Conservation (phyloP, 176 grass and related monocot genomes). For the Carex cristatella region DNA sequence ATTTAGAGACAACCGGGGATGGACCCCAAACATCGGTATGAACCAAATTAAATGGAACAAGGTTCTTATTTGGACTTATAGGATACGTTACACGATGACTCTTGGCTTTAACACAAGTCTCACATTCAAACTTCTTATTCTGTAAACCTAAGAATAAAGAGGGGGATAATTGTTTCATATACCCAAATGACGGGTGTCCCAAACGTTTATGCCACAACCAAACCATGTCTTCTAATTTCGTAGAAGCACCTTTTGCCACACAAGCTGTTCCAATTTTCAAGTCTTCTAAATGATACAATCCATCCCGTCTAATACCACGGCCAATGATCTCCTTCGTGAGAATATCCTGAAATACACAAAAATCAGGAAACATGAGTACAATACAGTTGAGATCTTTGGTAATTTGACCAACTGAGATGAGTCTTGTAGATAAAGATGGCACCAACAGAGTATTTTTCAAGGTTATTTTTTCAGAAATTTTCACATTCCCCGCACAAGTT, state of each 20-base stretch:
- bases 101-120: neutral
- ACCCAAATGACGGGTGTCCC: too few relatives aligned
- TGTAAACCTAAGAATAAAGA: neutral
- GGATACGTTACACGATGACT: neutral
- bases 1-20: neutral
- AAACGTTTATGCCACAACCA: neutral
- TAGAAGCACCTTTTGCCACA: neutral
- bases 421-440: too few relatives aligned
- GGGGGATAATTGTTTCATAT: neutral
- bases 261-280: neutral
- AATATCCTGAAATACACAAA: too few relatives aligned
- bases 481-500: too few relatives aligned
- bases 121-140: neutral
- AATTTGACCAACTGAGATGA: too few relatives aligned
- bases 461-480: too few relatives aligned
- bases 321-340: too few relatives aligned
- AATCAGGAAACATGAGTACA: too few relatives aligned
- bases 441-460: too few relatives aligned
- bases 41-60: neutral
- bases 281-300: neutral
- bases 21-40: slow-evolving; percentile 1
- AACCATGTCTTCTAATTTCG: neutral
- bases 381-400: too few relatives aligned
- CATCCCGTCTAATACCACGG: neutral
- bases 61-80: neutral